phyloP scores from a whole-genome alignment of 225 moss, liverwort and hornwort species.

The Marchantia polymorpha region DNA sequence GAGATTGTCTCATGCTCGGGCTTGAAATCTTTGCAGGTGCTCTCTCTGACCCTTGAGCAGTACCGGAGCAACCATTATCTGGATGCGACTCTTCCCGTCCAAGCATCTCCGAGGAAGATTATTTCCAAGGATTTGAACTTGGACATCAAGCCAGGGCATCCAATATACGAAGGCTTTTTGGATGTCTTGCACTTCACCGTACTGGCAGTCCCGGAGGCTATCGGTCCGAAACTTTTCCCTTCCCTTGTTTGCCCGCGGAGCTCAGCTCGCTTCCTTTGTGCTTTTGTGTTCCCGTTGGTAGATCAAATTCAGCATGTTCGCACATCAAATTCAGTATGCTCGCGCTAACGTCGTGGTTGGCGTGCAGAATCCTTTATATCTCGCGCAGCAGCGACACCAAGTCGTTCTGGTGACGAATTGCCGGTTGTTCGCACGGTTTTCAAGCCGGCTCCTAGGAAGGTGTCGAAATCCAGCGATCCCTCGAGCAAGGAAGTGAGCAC shows the following conservation, averaged over 20 bases:
- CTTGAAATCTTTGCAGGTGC: slow-evolving; percentile 4
- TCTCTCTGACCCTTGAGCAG: slow-evolving; percentile 14
- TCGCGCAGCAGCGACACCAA: background rate
- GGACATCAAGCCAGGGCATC: background rate
- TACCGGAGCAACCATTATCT: slow-evolving; percentile 18
- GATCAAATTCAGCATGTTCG: background rate
- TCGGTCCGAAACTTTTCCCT: background rate
- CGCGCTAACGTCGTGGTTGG: background rate
- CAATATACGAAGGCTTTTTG: slow-evolving; percentile 8
- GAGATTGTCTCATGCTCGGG: too few species aligned
- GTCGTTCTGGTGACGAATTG: too few species aligned
- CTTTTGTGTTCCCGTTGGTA: background rate
- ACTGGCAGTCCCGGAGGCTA: too few species aligned
- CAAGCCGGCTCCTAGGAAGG: background rate
- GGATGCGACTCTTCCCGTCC: slow-evolving; percentile 1
- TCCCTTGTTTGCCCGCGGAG: background rate
- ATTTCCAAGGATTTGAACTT: background rate
- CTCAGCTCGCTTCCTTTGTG: too few species aligned
- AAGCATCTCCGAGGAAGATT: background rate
- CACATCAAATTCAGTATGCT: background rate
- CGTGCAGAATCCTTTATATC: slow-evolving; percentile 6
- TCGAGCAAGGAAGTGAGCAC: too few species aligned
- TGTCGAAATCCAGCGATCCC: too few species aligned
- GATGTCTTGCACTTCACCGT: too few species aligned
- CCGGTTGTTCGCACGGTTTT: slow-evolving; percentile 8